Percentiles rank a stretch among this genome's conserved stretches.
Evolutionary conservation across 2,329 filamentous ascomycete genomes (phyloP).

Genomic region (Lecanosticta acicola): DNA sequence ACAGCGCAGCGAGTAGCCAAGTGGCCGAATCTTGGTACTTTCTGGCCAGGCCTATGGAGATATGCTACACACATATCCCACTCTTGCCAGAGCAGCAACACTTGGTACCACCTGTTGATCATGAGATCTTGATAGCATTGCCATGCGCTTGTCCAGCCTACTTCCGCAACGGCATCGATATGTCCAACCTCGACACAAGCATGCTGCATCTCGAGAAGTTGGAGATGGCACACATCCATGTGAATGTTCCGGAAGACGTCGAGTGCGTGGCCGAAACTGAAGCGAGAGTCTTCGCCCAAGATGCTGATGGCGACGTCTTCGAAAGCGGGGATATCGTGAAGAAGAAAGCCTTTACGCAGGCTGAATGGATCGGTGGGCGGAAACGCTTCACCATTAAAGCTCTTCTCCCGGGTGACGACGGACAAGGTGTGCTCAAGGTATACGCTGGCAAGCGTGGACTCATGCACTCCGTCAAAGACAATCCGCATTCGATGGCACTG

Average conservation of each 20-base stretch:
- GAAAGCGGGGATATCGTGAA: constrained; percentile 82
- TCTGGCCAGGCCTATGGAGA: constrained; percentile 77
- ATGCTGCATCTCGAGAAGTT: constrained; percentile 79
- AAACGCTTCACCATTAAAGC: constrained; percentile 95
- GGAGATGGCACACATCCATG: constrained; percentile 85
- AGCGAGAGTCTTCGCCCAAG: constrained; percentile 69
- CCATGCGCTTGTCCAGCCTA: constrained; percentile 81
- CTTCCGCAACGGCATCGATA: constrained; percentile 73
- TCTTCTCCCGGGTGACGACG: constrained; percentile 83
- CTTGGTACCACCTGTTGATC: constrained; percentile 78
- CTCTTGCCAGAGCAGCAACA: constrained; percentile 85
- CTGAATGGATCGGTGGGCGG: constrained; percentile 79
- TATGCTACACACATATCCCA: constrained; percentile 94
- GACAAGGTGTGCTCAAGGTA: constrained; percentile 77
- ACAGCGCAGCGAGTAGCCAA: constrained; percentile 65
- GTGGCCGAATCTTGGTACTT: constrained; percentile 89
- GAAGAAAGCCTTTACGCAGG: constrained; percentile 83
- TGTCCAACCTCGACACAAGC: constrained; percentile 88
- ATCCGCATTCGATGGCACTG: constrained; percentile 85
- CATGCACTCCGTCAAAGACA: constrained; percentile 96
- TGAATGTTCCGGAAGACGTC: constrained; percentile 81
- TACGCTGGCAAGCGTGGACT: constrained; percentile 91
- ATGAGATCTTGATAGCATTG: constrained; percentile 78
- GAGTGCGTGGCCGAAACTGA: constrained; percentile 92
- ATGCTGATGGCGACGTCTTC: constrained; percentile 85